Base-by-base conservation (phyloP, 768 basidiomycete genomes). In the Tylopilus sp. region DNA sequence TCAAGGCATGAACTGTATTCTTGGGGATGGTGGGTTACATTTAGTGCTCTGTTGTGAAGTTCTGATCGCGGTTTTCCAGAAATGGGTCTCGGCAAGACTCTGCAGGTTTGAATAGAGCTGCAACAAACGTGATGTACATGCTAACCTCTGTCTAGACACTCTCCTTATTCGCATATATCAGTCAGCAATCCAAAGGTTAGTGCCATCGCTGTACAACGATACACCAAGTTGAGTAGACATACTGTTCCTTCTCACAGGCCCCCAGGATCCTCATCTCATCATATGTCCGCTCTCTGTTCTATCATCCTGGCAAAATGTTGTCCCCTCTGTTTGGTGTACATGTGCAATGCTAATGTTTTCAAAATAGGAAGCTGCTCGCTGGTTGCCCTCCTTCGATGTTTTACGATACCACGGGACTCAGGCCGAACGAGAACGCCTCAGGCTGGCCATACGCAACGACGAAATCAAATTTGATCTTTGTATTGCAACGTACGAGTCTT, bases 261-360 rank as follows among this genome's bases (percentile, higher is more conserved):
- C 51, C n/a, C 67, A 65, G 21, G 81, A 81, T 30, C 84, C 86
- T 10, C 85, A 87, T 66, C 76, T 89, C 23, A 78, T 89, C 41
- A 77, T 88, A 47, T 88, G 86, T 60, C 87, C 87, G 0, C 74
- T 89, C 3, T 86, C 85, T 8, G 83, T 85, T 31, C 67, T 85
- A 20, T 75, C 79, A 0, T 76, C 81, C 6, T 85, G 82, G 82
- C 69, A 79, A 62, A 63, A 72, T 44, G 81, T 79, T 56, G 50
- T 70, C 57, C n/a, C 9, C 3, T 43, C 28, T 25, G 40, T 9
- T 17, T 15, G 20, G 11, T 45, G n/a, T 44, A 11, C 15, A 17
- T 23, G 3, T 39, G 18, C 15, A 18, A 36, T 38, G 30, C 49
- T 60, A 18, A 58, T 41, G 0, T 15, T 36, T 39, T 43, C 46